Evolutionary conservation across 129 eudicot species (phyloP).

Genomic region (Chrysanthemum seticuspe): DNA sequence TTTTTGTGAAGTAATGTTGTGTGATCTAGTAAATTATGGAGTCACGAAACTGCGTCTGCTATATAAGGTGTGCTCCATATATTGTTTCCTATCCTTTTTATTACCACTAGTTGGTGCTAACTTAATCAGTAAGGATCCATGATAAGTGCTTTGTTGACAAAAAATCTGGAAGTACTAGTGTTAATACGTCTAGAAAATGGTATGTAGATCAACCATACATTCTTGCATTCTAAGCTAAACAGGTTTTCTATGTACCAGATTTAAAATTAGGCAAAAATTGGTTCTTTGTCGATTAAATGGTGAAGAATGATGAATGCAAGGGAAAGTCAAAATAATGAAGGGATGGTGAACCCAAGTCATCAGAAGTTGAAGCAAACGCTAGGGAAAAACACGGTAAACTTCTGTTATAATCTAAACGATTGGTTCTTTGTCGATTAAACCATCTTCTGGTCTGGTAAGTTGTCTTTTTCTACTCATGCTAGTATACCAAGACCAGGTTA

Average conservation of each 20-base stretch:
- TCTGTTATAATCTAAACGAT: too few species aligned
- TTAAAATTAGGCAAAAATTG: neutral
- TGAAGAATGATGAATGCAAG: too few species aligned
- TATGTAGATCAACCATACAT: neutral
- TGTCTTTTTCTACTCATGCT: too few species aligned
- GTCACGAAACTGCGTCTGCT: neutral
- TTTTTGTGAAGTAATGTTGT: conserved; percentile 4
- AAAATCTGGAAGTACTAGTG: neutral
- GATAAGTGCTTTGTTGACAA: neutral
- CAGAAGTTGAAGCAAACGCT: too few species aligned
- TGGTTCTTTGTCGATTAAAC: too few species aligned
- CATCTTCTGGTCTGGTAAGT: too few species aligned
- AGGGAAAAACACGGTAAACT: too few species aligned
- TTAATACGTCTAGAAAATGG: neutral
- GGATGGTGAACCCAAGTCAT: too few species aligned
- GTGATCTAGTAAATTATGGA: neutral
- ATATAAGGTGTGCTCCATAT: neutral
- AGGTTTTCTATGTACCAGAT: conserved; percentile 1
- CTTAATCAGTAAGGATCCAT: neutral
- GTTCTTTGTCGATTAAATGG: neutral
- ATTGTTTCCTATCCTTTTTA: neutral
- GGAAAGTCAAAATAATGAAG: too few species aligned
- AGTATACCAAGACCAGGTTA: too few species aligned
- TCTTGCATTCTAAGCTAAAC: conserved; percentile 5
- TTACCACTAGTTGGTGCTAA: neutral